phyloP scores from a whole-genome alignment of 2,329 filamentous ascomycete species.

The Exophiala lecanii-corni region DNA sequence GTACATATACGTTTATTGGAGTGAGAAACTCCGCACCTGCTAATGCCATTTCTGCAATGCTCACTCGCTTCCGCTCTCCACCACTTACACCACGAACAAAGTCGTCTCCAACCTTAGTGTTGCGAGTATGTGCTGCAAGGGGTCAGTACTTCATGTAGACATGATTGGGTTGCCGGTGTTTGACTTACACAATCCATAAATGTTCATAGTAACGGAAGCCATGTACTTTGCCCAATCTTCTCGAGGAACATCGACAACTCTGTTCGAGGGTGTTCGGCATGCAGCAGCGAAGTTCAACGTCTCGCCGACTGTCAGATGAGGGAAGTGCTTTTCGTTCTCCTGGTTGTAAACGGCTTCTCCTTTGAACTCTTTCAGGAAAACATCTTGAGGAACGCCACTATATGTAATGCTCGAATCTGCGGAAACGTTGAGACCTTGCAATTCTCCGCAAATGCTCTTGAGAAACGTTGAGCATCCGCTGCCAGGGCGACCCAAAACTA shows the following conservation, averaged over 20 bases:
- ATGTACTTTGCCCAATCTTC: slow-evolving; percentile 17
- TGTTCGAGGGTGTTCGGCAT: slow-evolving; percentile 46
- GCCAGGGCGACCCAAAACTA: slow-evolving; percentile 65
- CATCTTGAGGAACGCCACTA: slow-evolving; percentile 59
- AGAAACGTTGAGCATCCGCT: slow-evolving; percentile 73
- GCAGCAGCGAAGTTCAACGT: slow-evolving; percentile 52
- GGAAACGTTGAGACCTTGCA: slow-evolving; percentile 71
- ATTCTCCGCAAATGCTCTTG: slow-evolving; percentile 79
- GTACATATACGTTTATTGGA: background rate
- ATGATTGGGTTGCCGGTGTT: no score
- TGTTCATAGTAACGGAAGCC: slow-evolving; percentile 55
- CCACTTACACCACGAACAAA: slow-evolving; percentile 64
- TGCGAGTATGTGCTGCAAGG: slow-evolving; percentile 56
- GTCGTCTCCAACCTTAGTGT: slow-evolving; percentile 65
- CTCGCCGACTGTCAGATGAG: slow-evolving; percentile 62
- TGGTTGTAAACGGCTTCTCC: slow-evolving; percentile 56
- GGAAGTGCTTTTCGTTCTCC: slow-evolving; percentile 53
- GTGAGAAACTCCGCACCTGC: slow-evolving; percentile 24
- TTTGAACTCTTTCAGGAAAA: slow-evolving; percentile 32
- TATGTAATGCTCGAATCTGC: slow-evolving; percentile 73
- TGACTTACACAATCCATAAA: slow-evolving; percentile 48
- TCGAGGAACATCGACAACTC: slow-evolving; percentile 15
- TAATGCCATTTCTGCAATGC: slow-evolving; percentile 55
- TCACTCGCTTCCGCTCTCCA: slow-evolving; percentile 66
- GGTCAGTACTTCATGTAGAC: slow-evolving; percentile 57